Evolutionary conservation across 2,329 filamentous ascomycete genomes (phyloP), one percentile per base, ranked within the genome.

Genomic region (Lojkania enalia): DNA sequence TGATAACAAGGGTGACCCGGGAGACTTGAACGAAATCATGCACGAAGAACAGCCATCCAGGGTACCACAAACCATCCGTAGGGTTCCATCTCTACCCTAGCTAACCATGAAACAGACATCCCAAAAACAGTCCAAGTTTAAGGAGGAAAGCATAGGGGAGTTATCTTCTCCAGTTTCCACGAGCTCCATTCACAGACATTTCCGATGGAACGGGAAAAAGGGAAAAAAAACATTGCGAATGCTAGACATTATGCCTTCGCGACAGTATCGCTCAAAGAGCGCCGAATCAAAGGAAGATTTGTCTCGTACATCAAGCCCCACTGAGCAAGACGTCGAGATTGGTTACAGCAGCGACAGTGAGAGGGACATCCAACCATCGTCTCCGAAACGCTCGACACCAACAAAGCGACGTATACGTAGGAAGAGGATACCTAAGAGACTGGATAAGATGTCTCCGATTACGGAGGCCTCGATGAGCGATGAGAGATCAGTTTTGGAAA

Each of bases 361-460:
- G 12, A 29, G 40, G 5, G 33, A 47, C 9, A 37, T 23, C 5
- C 39, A n/a, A 31, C 5, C 37, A 36, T 27, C 25, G 19, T 16
- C 35, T 5, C 23, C 23, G 7, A 27, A 27, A 7, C 23, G 30
- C 5, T 20, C 15, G 19, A 19, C 15, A 6, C 5, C 15, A n/a
- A 4, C 12, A 14, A 32, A 35, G 36, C 46, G 42, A 20, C 44
- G 46, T 16, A 49, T 19, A 19, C 46, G 45, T 35, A 59, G 46
- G 46, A 56, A 43, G 31, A 29, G 21, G 30, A 7, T 16, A 1
- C 27, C 47, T 18, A 62, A 57, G 38, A 38, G 39, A 7, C 38
- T 63, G 2, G 42, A 61, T 19, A 43, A 39, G 6, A 60, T 63
- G 58, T 41, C 58, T 3, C 54, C 60, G 7, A 63, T 63, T 39